These are phyloP conservation scores for Venturia nashicola DNA, from an alignment of 2,329 filamentous ascomycete genomes.

Conservation along the genomic window DNA sequence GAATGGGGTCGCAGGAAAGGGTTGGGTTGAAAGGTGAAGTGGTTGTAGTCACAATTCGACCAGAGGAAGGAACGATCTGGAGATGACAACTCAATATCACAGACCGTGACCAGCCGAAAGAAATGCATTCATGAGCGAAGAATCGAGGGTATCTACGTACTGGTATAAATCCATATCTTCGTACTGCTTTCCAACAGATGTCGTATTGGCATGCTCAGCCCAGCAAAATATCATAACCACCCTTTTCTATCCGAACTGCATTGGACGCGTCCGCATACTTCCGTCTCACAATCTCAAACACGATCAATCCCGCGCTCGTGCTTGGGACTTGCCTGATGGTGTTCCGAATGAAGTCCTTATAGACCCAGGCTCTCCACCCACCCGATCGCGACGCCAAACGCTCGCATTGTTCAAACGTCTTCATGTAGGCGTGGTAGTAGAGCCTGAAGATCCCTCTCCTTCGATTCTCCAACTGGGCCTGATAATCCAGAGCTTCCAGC, in stretches of 20 bases:
- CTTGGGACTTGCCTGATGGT: slow-evolving; percentile 64
- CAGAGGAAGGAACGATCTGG: not conserved
- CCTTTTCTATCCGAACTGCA: slow-evolving; percentile 34
- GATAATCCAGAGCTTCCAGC: slow-evolving; percentile 57
- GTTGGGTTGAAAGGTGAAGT: not conserved
- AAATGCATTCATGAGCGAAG: not conserved
- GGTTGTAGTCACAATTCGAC: not conserved
- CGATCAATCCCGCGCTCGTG: slow-evolving; percentile 64
- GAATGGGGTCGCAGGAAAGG: too few species aligned
- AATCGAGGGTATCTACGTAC: not conserved
- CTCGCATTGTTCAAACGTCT: slow-evolving; percentile 50
- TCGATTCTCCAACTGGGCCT: slow-evolving; percentile 36
- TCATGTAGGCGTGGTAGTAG: slow-evolving; percentile 60
- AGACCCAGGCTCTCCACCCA: slow-evolving; percentile 51
- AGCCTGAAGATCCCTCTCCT: slow-evolving; percentile 43
- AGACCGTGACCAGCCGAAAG: not conserved
- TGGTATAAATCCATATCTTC: not conserved
- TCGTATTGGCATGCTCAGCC: slow-evolving; percentile 20
- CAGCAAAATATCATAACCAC: slow-evolving; percentile 61
- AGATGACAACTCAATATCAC: not conserved
- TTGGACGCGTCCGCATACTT: slow-evolving; percentile 45
- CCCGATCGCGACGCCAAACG: slow-evolving; percentile 46
- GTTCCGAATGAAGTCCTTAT: slow-evolving; percentile 59
- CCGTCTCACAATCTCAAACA: slow-evolving; percentile 63
- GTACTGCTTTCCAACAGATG: not conserved